Conservation (phyloP, 441 rosid genomes). For the Rhodomyrtus psidioides region DNA sequence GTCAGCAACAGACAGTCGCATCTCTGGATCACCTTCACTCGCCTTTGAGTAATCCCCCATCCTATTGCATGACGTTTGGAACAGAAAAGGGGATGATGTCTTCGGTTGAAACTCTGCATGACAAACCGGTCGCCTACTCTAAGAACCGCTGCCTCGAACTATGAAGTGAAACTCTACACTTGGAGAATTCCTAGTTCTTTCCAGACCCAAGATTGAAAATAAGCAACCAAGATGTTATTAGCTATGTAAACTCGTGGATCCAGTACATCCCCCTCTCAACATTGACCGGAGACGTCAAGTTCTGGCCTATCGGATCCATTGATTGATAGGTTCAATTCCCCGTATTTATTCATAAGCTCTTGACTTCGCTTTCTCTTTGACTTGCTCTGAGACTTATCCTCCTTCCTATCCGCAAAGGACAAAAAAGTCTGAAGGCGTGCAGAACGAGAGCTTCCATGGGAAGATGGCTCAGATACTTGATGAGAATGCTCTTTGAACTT, state of each 20-base stretch:
- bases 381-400: constrained; percentile 25
- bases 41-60: background rate
- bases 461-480: constrained; percentile 23
- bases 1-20: background rate
- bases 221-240: background rate
- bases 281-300: constrained; percentile 15
- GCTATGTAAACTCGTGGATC: constrained; percentile 9
- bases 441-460: constrained; percentile 22
- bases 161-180: background rate
- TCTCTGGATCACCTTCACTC: too few species aligned
- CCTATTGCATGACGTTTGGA: background rate
- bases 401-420: constrained; percentile 53
- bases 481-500: constrained; percentile 35
- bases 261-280: constrained; percentile 9
- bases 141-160: background rate
- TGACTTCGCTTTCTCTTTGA: constrained; percentile 51
- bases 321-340: constrained; percentile 1
- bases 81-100: background rate
- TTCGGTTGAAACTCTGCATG: background rate
- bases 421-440: constrained; percentile 50
- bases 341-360: constrained; percentile 8
- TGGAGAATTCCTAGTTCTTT: background rate
- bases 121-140: background rate
- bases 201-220: background rate
- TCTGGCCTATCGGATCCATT: constrained; percentile 11